Evolutionary conservation across 306 rosid species (phyloP), one percentile per base, ranked within the genome.

Genomic region (Castanea sativa): DNA sequence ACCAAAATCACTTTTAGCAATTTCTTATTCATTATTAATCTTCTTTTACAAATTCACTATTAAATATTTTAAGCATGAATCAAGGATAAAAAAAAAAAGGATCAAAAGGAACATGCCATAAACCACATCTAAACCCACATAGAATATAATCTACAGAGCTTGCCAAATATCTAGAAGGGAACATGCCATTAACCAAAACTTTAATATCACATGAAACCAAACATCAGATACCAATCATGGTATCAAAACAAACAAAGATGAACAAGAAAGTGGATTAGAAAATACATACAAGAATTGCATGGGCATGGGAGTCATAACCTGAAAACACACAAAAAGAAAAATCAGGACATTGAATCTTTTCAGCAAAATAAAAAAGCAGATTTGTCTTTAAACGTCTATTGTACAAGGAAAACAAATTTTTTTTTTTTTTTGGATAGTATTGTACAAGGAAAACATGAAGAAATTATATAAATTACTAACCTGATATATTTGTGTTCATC

Each of bases 401-500:
- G 11, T 21, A 16, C 30, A 78, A 63, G 20, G 7, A 29, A 53
- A 5, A n/a, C 57, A 33, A 25, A 0, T 6, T 35, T 35, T 8
- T 41, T 41, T 38, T 38, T 38, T 38, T 41, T 41, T 41, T 41
- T 8, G 0, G 0, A 41, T 41, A 41, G 45, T 41, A 25, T 55
- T 61, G 11, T 21, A 16, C 41, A 75, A 56, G 20, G 7, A 29
- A 53, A 5, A n/a, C 52, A 35, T 12, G 23, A 75, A 30, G 53
- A 55, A 57, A 25, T 4, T 57, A 57, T 55, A 77, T n/a, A 19
- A 71, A 81, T 75, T 90, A 85, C 97, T 89, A 75, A 93, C 97
- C 80, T 41, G 16, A 52, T 70, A 82, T 51, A 77, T 64, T 76
- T 79, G 73, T 86, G 68, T 23, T 69, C 89, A 82, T 80, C 82